These are phyloP conservation scores for Mortierella alpina DNA, from an alignment of 192 early-diverging fungal genomes.

Conservation along the genomic window DNA sequence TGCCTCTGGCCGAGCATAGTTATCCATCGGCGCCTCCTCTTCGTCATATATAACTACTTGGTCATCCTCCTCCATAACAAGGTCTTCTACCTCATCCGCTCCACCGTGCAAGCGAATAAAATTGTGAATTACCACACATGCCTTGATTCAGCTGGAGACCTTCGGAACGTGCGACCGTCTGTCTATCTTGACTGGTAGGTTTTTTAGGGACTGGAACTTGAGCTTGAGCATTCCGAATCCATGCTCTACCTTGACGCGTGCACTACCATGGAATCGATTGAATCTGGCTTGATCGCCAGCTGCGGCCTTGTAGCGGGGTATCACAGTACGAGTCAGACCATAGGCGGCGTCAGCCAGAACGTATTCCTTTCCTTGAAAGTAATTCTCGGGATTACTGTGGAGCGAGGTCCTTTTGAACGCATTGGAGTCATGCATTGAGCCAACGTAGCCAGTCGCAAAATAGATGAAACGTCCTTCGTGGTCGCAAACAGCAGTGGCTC, in stretches of 20 bases:
- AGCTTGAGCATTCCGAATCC: constrained; percentile 15
- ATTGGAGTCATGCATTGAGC: constrained; percentile 9
- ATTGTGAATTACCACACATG: constrained; percentile 10
- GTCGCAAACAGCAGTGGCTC: constrained; percentile 16
- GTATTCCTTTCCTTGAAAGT: constrained; percentile 11
- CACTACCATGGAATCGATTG: constrained; percentile 7
- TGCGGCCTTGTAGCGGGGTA: constrained; percentile 4
- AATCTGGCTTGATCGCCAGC: constrained; percentile 3
- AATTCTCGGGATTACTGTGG: background rate
- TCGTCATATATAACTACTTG: too few relatives aligned
- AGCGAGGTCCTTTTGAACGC: background rate
- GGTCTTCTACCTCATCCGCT: background rate
- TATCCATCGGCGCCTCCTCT: too few relatives aligned
- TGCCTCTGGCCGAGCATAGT: too few relatives aligned
- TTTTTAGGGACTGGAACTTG: constrained; percentile 22
- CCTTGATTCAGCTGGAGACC: constrained; percentile 15
- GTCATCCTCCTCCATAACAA: too few relatives aligned
- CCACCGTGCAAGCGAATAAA: constrained; percentile 1
- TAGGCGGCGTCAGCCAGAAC: constrained; percentile 5
- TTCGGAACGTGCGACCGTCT: background rate
- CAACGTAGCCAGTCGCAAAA: constrained; percentile 13
- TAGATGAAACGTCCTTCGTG: constrained; percentile 16
- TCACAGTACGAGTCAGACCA: background rate
- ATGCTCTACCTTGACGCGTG: constrained; percentile 20
- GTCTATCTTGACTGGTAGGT: background rate